Conservation (phyloP, 73 alveolate species). For the Paramecium sexaurelia region DNA sequence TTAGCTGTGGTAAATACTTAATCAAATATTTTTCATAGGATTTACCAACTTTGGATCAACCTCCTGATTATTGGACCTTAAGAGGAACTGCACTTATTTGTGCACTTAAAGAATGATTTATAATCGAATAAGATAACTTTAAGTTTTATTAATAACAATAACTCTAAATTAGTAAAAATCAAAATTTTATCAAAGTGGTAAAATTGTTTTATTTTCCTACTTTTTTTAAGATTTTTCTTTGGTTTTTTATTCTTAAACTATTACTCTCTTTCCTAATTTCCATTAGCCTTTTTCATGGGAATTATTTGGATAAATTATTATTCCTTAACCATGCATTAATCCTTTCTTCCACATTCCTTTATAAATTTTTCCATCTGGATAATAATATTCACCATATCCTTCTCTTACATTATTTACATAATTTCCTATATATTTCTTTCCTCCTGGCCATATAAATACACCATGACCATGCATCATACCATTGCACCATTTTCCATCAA, state of each 20-base stretch:
- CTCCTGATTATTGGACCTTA: conserved; percentile 85
- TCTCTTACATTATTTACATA: conserved; percentile 78
- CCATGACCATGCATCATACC: conserved; percentile 83
- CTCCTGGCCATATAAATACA: conserved; percentile 74
- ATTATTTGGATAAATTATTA: conserved; percentile 31
- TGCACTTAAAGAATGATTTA: conserved; percentile 81
- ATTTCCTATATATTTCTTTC: conserved; percentile 80
- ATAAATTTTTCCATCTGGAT: conserved; percentile 78
- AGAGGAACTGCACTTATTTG: conserved; percentile 92
- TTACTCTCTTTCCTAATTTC: not conserved
- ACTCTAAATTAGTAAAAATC: not conserved
- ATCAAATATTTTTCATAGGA: conserved; percentile 56
- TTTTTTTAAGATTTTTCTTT: not conserved
- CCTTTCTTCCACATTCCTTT: conserved; percentile 75
- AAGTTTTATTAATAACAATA: not conserved
- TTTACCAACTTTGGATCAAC: conserved; percentile 83
- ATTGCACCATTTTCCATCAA: conserved; percentile 79
- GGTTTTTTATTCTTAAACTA: not conserved
- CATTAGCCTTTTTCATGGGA: not conserved
- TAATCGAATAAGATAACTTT: not conserved
- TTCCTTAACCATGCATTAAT: conserved; percentile 74
- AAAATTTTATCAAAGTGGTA: not conserved
- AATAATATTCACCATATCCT: conserved; percentile 83
- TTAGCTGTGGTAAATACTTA: conserved; percentile 81
- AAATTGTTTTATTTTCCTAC: not conserved